Percentiles rank a stretch among this genome's conserved stretches.
Conservation (phyloP, 2,329 filamentous ascomycete species). For the Penicillium olsonii region DNA sequence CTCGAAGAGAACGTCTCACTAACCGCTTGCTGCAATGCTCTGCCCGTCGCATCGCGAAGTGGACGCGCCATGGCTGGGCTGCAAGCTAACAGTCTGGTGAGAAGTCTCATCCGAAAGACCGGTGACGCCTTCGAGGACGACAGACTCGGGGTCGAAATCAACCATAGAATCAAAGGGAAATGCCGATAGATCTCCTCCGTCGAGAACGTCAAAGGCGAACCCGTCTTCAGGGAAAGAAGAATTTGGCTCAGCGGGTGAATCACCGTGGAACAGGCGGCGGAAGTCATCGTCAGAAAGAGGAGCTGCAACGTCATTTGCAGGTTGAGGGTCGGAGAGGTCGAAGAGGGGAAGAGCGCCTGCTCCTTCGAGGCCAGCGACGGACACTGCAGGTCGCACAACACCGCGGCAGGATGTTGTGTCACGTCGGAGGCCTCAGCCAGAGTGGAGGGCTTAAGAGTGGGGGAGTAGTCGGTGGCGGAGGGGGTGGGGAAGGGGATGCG, state of each 20-base stretch:
- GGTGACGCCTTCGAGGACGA: constrained; percentile 46
- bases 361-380: constrained; percentile 68
- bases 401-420: constrained; percentile 99
- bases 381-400: constrained; percentile 99
- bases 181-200: constrained; percentile 50
- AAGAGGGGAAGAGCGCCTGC: constrained; percentile 48
- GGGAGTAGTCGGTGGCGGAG: constrained; percentile 41
- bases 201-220: constrained; percentile 70
- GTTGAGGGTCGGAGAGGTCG: constrained; percentile 46
- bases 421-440: constrained; percentile 70
- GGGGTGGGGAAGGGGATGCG: constrained; percentile 44
- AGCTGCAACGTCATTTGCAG: constrained; percentile 63
- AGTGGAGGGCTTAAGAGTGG: constrained; percentile 43
- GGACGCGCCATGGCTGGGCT: constrained; percentile 57
- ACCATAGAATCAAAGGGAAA: constrained; percentile 58
- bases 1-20: constrained; percentile 42
- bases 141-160: constrained; percentile 56
- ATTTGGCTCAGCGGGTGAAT: constrained; percentile 70
- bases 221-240: constrained; percentile 73
- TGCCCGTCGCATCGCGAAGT: constrained; percentile 55
- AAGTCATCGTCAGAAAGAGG: constrained; percentile 70
- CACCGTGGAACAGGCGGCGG: constrained; percentile 60
- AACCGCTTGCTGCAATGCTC: constrained; percentile 54
- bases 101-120: constrained; percentile 52
- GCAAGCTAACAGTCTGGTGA: constrained; percentile 53